phyloP scores from a whole-genome alignment of 2,329 filamentous ascomycete genomes.

The Colletotrichum horii region DNA sequence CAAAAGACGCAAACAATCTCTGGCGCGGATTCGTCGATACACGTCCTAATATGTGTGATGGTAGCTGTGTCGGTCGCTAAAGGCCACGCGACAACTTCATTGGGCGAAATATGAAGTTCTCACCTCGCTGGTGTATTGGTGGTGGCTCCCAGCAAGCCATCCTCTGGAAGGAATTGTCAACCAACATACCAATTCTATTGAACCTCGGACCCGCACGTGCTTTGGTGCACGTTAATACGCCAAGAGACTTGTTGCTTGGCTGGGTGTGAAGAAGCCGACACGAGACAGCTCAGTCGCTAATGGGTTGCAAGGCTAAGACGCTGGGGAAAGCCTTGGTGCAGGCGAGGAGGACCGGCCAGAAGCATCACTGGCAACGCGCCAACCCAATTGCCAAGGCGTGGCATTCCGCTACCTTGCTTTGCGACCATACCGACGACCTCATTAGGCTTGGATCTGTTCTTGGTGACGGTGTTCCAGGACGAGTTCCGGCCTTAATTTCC shows the following conservation, averaged over 20 bases:
- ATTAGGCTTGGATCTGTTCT: constrained; percentile 2
- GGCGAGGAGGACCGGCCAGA: not conserved
- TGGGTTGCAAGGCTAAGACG: not conserved
- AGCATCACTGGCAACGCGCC: not conserved
- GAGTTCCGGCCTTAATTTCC: not conserved
- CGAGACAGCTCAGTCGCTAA: not conserved
- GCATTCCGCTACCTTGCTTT: constrained; percentile 5
- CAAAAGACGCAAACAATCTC: too few relatives aligned
- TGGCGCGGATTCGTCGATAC: not conserved
- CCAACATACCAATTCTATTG: not conserved
- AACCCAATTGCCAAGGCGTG: constrained; percentile 14
- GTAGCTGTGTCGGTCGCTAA: not conserved
- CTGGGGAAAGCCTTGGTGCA: not conserved
- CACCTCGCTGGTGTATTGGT: not conserved
- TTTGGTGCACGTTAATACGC: not conserved
- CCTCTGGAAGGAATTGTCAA: not conserved
- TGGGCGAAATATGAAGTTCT: not conserved
- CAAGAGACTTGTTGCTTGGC: not conserved
- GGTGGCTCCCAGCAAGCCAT: not conserved
- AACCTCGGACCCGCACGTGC: not conserved
- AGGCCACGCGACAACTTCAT: not conserved
- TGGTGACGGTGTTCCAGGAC: not conserved
- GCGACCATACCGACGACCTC: not conserved
- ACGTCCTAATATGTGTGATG: not conserved
- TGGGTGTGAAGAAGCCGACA: not conserved